Base-by-base conservation (phyloP, 352 stramenopile genomes). In the Phytophthora nicotianae region DNA sequence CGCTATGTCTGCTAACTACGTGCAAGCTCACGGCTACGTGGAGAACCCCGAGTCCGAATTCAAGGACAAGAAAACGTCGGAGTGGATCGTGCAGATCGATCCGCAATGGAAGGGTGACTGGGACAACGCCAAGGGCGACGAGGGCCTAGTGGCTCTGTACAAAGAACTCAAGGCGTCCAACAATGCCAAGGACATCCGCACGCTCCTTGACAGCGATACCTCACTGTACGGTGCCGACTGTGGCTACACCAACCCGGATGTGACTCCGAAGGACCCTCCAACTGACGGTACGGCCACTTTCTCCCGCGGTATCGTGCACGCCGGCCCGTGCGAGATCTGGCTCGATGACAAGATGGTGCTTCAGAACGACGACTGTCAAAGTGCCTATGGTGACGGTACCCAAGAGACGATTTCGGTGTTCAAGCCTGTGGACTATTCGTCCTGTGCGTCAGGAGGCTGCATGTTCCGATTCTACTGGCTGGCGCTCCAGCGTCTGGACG, bases 301-400 rank as follows among this genome's bases (percentile, higher is more conserved):
- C 35, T 75, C 64, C 0, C 67, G 67, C 10, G 63, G 63, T 38
- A 75, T 74, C 11, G 57, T 53, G 10, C 58, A 72, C 26, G 64
- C 64, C 2, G 64, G 75, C 24, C 74, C 70, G 11, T 79, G 70
- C n/a, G 67, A 79, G 49, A 70, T 79, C 26, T 76, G 67, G 67
- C 58, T 79, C 16, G 74, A 83, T 47, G 56, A 75, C 46, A 69
- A 64, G 32, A 73, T 65, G 47, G 70, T 79, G 11, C 62, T 74
- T 4, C 43, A 65, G 9, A 69, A 79, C 45, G 63, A 80, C 16
- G 54, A 82, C 50, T 84, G 75, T 10, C 69, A 78, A 23, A 48
- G 49, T 29, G 62, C 67, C 9, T 81, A 66, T 32, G 65, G 70
- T 16, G 64, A 72, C n/a, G 68, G 65, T 13, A 62, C 62, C 5